Percentiles rank a stretch among this genome's conserved stretches.
phyloP scores from a whole-genome alignment of 208 protist species.

The Trypanosoma mega region DNA sequence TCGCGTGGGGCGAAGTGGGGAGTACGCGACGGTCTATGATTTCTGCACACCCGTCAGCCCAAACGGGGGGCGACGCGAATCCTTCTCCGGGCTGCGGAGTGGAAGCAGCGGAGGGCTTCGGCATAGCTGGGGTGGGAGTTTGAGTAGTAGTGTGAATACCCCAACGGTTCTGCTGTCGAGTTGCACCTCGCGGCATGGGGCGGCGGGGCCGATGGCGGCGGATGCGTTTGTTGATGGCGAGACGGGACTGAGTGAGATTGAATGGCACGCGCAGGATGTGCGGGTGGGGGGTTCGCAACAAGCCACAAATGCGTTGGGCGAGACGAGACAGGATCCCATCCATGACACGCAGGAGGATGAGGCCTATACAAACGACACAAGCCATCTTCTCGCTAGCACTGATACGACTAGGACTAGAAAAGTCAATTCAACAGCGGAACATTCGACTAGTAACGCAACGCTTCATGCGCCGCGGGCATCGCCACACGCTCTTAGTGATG shows the following conservation, averaged over 20 bases:
- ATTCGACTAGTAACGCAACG: too few species aligned
- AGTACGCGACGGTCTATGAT: neutral
- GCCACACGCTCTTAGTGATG: neutral
- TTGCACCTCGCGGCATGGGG: neutral
- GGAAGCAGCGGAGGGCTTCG: neutral
- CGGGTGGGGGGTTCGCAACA: too few species aligned
- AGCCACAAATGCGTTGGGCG: too few species aligned
- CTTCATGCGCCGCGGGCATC: too few species aligned
- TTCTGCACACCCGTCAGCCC: conserved; percentile 1
- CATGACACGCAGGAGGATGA: too few species aligned
- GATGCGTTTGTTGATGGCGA: neutral
- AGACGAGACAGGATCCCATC: too few species aligned
- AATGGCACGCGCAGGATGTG: too few species aligned
- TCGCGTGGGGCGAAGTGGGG: neutral
- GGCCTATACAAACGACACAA: too few species aligned
- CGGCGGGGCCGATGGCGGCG: neutral
- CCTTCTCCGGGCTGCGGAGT: neutral
- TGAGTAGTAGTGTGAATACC: conserved; percentile 6
- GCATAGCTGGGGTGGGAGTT: neutral
- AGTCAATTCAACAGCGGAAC: too few species aligned
- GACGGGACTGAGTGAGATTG: neutral
- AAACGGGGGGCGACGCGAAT: neutral
- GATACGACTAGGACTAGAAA: too few species aligned
- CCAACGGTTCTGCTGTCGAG: conserved; percentile 11
- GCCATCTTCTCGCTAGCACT: too few species aligned